Evolutionary conservation across 2,329 filamentous ascomycete species (phyloP), one percentile per base, ranked within the genome.

Genomic region (Trichoderma lentiforme): DNA sequence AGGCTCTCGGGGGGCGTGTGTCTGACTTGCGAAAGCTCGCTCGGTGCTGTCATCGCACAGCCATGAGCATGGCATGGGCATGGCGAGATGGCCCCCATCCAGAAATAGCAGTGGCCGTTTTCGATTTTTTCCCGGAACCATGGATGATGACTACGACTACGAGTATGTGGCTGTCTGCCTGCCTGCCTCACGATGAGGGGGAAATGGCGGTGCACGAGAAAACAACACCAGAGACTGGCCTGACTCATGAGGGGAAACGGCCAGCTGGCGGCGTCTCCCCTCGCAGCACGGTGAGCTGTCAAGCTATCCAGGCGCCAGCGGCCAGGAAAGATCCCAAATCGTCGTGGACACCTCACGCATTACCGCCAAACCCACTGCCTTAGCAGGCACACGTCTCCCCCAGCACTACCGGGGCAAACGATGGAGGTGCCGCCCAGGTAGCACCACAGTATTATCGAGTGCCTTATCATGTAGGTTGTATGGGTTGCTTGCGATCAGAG

Each of bases 231-330:
- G 3, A 28, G 28, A 60, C 26, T 32, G 62, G 34, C 51, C 51
- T 68, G 65, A 68, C 65, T 68, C 65, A 58, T 68, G 65, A 68
- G 65, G 65, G 65, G 65, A 60, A 68, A 47, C 64, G 53, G 65
- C 65, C 65, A 68, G 65, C 65, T 68, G 53, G 53, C 65, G 53
- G 63, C 15, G 5, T 60, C n/a, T 21, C 39, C 64, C 64, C 64
- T 67, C 53, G 53, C 51, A 47, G 36, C 34, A 68, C 53, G 65
- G 65, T 47, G 34, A 68, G 65, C 65, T 36, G 34, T 36, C 34
- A 36, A 36, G 34, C 34, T 60, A 36, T 68, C 56, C 65, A 68
- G n/a, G 65, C 65, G 65, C 65, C 65, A 32, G 62, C 62, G 53
- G 62, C 39, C 26, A 60, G 26, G 51, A 47, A n/a, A n/a, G 15